phyloP scores from a whole-genome alignment of 2,329 filamentous ascomycete genomes.

The Clonostachys solani region DNA sequence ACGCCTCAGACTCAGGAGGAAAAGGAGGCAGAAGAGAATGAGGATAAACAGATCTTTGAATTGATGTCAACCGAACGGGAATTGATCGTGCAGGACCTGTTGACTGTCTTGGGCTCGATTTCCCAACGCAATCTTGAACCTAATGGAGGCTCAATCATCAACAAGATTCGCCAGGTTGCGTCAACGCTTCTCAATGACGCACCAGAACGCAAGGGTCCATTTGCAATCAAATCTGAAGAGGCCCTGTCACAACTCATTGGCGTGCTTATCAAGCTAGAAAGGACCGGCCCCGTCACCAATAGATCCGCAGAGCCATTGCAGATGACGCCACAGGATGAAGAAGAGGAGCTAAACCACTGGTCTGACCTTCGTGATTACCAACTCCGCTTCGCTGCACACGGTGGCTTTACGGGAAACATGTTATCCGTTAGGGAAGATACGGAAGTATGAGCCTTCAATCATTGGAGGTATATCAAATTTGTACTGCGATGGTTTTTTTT shows the following conservation, averaged over 20 bases:
- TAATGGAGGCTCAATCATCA: slow-evolving; percentile 62
- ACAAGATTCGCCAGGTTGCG: slow-evolving; percentile 82
- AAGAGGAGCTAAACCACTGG: slow-evolving; percentile 74
- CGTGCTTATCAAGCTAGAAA: slow-evolving; percentile 70
- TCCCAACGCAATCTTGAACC: slow-evolving; percentile 81
- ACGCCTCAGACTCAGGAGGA: slow-evolving; percentile 27
- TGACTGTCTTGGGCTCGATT: slow-evolving; percentile 71
- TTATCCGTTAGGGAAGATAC: not conserved
- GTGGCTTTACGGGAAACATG: slow-evolving; percentile 39
- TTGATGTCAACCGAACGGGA: slow-evolving; percentile 74
- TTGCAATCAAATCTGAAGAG: slow-evolving; percentile 59
- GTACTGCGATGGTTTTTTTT: too few relatives aligned
- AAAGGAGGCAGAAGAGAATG: slow-evolving; percentile 29
- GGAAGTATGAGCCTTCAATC: too few relatives aligned
- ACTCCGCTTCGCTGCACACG: slow-evolving; percentile 52
- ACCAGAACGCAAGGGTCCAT: slow-evolving; percentile 42
- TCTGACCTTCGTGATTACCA: slow-evolving; percentile 77
- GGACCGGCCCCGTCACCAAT: slow-evolving; percentile 38
- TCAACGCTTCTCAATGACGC: slow-evolving; percentile 67
- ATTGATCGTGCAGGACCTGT: slow-evolving; percentile 74
- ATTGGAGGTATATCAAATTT: too few relatives aligned
- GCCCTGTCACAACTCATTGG: slow-evolving; percentile 70
- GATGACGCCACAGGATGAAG: slow-evolving; percentile 59
- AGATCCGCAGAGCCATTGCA: slow-evolving; percentile 16
- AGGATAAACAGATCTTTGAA: slow-evolving; percentile 47